Conservation (phyloP, 495 filamentous ascomycete species). For the Lophiotrema nucula region DNA sequence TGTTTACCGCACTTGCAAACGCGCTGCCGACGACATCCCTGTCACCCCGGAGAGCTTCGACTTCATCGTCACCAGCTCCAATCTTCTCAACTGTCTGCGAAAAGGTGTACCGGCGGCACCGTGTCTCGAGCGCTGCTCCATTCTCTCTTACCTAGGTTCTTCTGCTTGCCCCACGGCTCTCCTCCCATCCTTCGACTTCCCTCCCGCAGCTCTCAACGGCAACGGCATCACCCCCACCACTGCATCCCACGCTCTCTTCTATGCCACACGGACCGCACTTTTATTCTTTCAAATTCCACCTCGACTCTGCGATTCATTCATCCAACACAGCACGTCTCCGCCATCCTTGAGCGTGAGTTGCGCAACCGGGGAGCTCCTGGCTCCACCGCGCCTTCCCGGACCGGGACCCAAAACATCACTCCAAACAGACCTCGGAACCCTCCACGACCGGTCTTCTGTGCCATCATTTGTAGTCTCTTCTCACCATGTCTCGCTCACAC, state of each 20-base stretch:
- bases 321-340: slow-evolving; percentile 12
- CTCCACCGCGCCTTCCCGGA: not conserved
- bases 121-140: not conserved
- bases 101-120: not conserved
- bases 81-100: not conserved
- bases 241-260: slow-evolving; percentile 14
- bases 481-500: slow-evolving; percentile 33
- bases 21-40: not conserved
- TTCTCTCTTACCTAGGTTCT: not conserved
- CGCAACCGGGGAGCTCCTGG: slow-evolving; percentile 15
- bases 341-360: not conserved
- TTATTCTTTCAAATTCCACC: slow-evolving; percentile 1
- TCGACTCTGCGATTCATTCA: not conserved
- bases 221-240: too few species aligned
- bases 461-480: not conserved
- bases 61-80: not conserved
- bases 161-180: not conserved
- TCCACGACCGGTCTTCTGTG: not conserved
- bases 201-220: not conserved
- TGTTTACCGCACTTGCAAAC: not conserved
- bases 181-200: not conserved
- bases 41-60: not conserved
- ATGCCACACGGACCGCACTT: slow-evolving; percentile 10
- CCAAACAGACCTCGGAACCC: not conserved
- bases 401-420: slow-evolving; percentile 8